Evolutionary conservation across 2,329 filamentous ascomycete species (phyloP).

Genomic region (Emergomyces orientalis): DNA sequence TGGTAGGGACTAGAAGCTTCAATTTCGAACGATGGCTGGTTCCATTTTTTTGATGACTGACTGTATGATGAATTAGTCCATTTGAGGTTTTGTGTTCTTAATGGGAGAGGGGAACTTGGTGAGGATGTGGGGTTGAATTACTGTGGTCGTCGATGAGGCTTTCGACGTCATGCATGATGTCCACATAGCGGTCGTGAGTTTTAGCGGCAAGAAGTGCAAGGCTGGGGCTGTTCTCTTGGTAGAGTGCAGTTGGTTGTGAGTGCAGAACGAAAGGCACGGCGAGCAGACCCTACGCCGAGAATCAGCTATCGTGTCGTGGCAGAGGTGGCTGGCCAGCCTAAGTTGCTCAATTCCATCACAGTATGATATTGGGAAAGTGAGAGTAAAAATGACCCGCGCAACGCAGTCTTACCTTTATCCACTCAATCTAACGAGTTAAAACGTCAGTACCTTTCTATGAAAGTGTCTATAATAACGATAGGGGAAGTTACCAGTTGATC

Average conservation of each 20-base stretch:
- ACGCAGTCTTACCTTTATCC: constrained; percentile 62
- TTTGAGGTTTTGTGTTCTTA: neutral
- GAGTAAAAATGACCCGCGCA: constrained; percentile 15
- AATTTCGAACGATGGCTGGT: constrained; percentile 73
- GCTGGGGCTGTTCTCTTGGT: constrained; percentile 56
- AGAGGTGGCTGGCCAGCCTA: neutral
- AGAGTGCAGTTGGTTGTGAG: constrained; percentile 83
- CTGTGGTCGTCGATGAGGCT: constrained; percentile 86
- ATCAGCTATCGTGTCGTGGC: neutral
- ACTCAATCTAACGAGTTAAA: constrained; percentile 53
- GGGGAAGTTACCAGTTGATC: constrained; percentile 64
- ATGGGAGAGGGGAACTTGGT: neutral
- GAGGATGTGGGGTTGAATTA: constrained; percentile 31
- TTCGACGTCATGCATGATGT: constrained; percentile 93
- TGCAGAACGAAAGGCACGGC: constrained; percentile 95
- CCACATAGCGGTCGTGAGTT: constrained; percentile 79
- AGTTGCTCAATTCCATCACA: neutral
- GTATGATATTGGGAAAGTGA: neutral
- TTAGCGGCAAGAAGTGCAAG: constrained; percentile 66
- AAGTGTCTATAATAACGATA: neutral
- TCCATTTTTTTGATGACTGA: constrained; percentile 58
- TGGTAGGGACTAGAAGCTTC: constrained; percentile 79
- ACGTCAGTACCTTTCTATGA: constrained; percentile 1
- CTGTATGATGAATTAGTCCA: constrained; percentile 34
- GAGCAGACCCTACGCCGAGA: constrained; percentile 51